These are phyloP conservation scores for Lasiodiplodia sp. DNA, from an alignment of 2,329 filamentous ascomycete genomes.

Conservation along the genomic window DNA sequence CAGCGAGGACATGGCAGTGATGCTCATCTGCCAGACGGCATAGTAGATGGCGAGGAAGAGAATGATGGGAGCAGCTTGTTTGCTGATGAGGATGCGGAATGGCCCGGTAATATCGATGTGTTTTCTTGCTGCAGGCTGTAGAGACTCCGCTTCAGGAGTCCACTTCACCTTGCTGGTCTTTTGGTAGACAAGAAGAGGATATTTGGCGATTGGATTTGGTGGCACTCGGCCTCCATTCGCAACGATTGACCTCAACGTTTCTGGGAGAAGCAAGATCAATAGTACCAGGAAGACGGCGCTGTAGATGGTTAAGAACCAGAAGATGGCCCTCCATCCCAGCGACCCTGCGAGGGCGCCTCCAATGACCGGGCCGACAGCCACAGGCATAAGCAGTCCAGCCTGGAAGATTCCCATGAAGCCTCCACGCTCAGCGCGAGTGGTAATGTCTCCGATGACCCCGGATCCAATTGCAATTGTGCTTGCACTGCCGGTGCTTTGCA, in stretches of 20 bases:
- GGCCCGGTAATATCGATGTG: slow-evolving; percentile 18
- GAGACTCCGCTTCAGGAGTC: background rate
- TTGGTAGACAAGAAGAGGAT: slow-evolving; percentile 1
- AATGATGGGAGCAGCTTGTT: slow-evolving; percentile 54
- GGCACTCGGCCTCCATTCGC: background rate
- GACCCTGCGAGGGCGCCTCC: slow-evolving; percentile 57
- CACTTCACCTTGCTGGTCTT: background rate
- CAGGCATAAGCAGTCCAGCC: slow-evolving; percentile 45
- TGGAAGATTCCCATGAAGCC: slow-evolving; percentile 39
- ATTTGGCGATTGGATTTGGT: background rate
- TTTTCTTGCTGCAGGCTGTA: background rate
- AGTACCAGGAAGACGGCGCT: slow-evolving; percentile 46
- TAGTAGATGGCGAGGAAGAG: slow-evolving; percentile 60
- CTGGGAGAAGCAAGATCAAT: slow-evolving; percentile 46
- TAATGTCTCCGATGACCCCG: slow-evolving; percentile 54
- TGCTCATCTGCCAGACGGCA: slow-evolving; percentile 63
- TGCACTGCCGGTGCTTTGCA: slow-evolving; percentile 54
- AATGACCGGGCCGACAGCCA: slow-evolving; percentile 58
- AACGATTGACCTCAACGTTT: slow-evolving; percentile 45
- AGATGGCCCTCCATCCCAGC: slow-evolving; percentile 60
- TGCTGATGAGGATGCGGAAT: slow-evolving; percentile 31
- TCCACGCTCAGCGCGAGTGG: slow-evolving; percentile 50
- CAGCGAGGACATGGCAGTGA: slow-evolving; percentile 60
- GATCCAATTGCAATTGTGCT: slow-evolving; percentile 53
- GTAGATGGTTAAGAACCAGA: slow-evolving; percentile 62